Base-by-base conservation (phyloP, 306 rosid genomes). In the Cicer yamashitae region DNA sequence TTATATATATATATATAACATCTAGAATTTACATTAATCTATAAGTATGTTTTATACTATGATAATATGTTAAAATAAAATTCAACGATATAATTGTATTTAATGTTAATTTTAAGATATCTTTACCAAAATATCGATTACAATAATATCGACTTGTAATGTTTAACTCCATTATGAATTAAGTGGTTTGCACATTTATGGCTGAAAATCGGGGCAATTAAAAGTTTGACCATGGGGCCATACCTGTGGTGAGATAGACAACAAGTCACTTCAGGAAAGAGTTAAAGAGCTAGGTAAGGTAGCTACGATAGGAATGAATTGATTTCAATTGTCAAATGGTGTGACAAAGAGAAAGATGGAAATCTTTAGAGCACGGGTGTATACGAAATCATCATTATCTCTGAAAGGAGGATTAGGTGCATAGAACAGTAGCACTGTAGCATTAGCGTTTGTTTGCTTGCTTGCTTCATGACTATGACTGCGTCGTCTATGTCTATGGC, bases 121-220 rank as follows among this genome's bases (percentile, higher is more conserved):
- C 1, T 1, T 22, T 2, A 1, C 30, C 0, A 22, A 0, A 0
- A 1, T 1, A 1, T 22, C 1, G 1, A 22, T 17, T 17, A 17
- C 18, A 17, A 17, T 17, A 17, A 17, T 17, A 17, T 17, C 18
- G 18, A 17, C 1, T 17, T 17, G 18, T 17, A 17, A 17, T 17
- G 18, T 17, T 17, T 17, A 17, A 17, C 18, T 17, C 1, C 30
- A 22, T 22, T 22, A 22, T 2, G 30, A 20, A 20, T 20, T 1
- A 20, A 20, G 22, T 20, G 22, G 30, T 46, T 50, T 51, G 57
- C 57, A 51, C 5, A 51, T 14, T n/a, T 51, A 51, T 51, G 57
- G 57, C 20, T 51, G 14, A 2, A 51, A 51, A 51, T 14, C 1
- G 14, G 8, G 17, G 57, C 3, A 14, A 51, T 13, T 14, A 3